phyloP scores from a whole-genome alignment of 257 asterid genomes.

The Plantago elongata region DNA sequence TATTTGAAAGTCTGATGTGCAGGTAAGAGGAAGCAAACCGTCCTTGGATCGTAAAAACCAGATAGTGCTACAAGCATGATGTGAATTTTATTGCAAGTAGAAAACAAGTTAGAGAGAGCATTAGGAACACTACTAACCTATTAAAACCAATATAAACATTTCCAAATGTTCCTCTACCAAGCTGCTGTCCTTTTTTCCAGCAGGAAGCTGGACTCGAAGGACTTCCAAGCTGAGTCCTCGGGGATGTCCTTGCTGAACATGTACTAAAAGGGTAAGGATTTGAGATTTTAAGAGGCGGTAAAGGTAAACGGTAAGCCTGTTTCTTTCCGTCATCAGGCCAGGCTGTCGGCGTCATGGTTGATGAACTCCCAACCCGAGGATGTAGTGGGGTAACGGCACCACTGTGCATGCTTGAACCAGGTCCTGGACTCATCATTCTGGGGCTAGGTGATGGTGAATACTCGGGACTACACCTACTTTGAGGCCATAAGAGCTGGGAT shows the following conservation, averaged over 20 bases:
- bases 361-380: constrained; percentile 24
- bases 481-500: not conserved
- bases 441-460: constrained; percentile 47
- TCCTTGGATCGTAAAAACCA: no score
- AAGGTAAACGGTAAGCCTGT: constrained; percentile 37
- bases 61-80: not conserved
- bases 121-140: constrained; percentile 32
- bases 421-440: constrained; percentile 36
- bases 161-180: constrained; percentile 70
- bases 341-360: constrained; percentile 3
- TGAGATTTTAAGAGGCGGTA: constrained; percentile 33
- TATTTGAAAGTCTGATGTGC: no score
- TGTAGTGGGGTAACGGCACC: constrained; percentile 35
- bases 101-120: constrained; percentile 9
- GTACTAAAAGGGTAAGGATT: constrained; percentile 26
- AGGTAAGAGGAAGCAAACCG: no score
- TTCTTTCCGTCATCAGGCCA: constrained; percentile 40
- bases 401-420: constrained; percentile 41
- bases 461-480: constrained; percentile 24
- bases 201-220: constrained; percentile 35
- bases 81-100: constrained; percentile 11
- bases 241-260: constrained; percentile 37
- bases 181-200: constrained; percentile 65
- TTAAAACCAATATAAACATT: constrained; percentile 62
- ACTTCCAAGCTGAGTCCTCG: constrained; percentile 31